Evolutionary conservation across 1,139 yeast genomes (phyloP).

Genomic region (Lodderomyces jiufengensis): DNA sequence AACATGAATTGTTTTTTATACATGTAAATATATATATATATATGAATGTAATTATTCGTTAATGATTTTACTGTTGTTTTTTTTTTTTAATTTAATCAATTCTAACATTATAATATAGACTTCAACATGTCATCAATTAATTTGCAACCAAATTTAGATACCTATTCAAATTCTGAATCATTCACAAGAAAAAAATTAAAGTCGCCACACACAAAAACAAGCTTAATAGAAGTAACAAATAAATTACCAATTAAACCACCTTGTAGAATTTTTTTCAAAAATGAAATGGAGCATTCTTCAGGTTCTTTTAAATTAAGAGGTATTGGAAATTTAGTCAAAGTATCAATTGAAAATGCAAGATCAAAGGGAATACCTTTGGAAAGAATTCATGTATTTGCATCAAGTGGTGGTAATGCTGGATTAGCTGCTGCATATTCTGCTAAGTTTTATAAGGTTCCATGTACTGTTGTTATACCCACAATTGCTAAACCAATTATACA

Average conservation of each 20-base stretch:
- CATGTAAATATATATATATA: no score
- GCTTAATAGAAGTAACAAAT: conserved; percentile 37
- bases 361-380: conserved; percentile 16
- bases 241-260: conserved; percentile 29
- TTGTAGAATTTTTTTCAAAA: conserved; percentile 54
- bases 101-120: no score
- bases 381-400: conserved; percentile 50
- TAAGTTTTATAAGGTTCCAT: conserved; percentile 37
- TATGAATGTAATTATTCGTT: no score
- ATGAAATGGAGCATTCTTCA: conserved; percentile 65
- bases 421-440: conserved; percentile 70
- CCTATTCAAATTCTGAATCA: neutral
- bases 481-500: conserved; percentile 34
- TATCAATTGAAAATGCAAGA: conserved; percentile 19
- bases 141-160: conserved; percentile 12
- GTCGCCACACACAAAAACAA: conserved; percentile 38
- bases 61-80: no score
- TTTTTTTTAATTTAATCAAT: no score
- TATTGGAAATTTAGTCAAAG: conserved; percentile 45
- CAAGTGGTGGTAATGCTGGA: conserved; percentile 81
- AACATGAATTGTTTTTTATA: no score
- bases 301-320: conserved; percentile 75
- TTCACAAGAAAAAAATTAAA: conserved; percentile 2
- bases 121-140: conserved; percentile 14
- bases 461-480: conserved; percentile 66